Conservation (phyloP, 1,284 basidiomycete species). For the Melampsora americana region DNA sequence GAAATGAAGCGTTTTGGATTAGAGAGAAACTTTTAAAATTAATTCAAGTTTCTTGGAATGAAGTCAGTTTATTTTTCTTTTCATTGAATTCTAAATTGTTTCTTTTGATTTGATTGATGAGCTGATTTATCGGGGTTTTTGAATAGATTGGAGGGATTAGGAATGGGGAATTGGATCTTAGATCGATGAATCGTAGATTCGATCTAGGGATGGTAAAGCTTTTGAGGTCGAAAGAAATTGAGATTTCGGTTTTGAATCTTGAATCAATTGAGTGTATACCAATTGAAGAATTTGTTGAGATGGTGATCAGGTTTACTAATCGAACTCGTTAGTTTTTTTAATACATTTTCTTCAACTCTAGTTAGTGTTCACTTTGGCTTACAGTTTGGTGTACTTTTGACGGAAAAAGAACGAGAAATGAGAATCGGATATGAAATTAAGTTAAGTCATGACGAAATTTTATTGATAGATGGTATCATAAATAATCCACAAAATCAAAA, state of each 20-base stretch:
- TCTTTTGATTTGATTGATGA: background rate
- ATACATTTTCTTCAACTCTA: background rate
- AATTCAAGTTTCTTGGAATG: background rate
- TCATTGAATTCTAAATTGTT: background rate
- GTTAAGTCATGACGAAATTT: background rate
- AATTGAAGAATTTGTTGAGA: slow-evolving; percentile 2
- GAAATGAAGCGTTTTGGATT: slow-evolving; percentile 2
- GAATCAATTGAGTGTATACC: background rate
- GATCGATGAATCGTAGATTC: background rate
- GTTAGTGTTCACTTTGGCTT: background rate
- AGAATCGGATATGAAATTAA: background rate
- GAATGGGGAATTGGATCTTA: background rate
- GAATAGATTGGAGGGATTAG: slow-evolving; percentile 1
- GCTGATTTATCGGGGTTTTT: background rate
- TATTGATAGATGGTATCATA: background rate
- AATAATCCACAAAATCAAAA: background rate
- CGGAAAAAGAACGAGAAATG: background rate
- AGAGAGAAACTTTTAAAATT: background rate
- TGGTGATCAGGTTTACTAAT: background rate
- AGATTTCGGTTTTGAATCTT: background rate
- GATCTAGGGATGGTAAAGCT: background rate
- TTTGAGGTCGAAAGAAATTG: background rate
- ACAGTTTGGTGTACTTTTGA: background rate
- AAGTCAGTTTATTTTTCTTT: background rate
- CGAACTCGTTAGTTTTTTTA: slow-evolving; percentile 1